These are phyloP conservation scores for Asparagopsis taxiformis DNA, from an alignment of 31 red algal species.

Conservation along the genomic window DNA sequence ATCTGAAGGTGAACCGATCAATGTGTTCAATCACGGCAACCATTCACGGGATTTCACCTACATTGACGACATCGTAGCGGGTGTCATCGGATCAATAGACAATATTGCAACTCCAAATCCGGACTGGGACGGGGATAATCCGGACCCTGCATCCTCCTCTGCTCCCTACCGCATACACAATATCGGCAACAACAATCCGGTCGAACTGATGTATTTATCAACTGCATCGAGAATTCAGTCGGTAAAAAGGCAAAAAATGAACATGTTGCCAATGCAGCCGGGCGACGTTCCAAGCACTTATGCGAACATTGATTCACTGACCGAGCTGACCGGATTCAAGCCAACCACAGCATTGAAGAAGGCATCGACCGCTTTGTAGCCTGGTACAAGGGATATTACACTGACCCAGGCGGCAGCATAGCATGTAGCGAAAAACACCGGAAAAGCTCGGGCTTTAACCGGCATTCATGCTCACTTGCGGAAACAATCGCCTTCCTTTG, in stretches of 20 bases:
- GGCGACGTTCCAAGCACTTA: conserved; percentile 61
- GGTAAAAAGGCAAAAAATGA: conserved; percentile 26
- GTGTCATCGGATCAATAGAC: conserved; percentile 1
- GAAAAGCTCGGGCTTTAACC: too few relatives aligned
- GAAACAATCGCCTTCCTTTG: too few relatives aligned
- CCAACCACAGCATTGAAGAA: conserved; percentile 31
- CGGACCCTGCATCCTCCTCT: too few relatives aligned
- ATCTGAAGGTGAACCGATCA: conserved; percentile 18
- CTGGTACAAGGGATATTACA: conserved; percentile 43
- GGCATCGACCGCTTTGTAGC: conserved; percentile 30
- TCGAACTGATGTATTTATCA: conserved; percentile 10
- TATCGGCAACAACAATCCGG: neutral
- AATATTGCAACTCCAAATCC: conserved; percentile 18
- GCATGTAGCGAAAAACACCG: too few relatives aligned
- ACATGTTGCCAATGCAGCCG: conserved; percentile 4
- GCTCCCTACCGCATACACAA: too few relatives aligned
- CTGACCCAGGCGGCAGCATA: too few relatives aligned
- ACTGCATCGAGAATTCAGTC: conserved; percentile 17
- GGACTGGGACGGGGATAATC: too few relatives aligned
- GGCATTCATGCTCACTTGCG: too few relatives aligned
- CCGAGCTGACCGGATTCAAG: neutral
- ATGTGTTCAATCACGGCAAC: conserved; percentile 32
- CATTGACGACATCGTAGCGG: conserved; percentile 51
- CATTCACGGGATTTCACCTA: conserved; percentile 55
- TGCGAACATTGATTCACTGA: conserved; percentile 14